These are phyloP conservation scores for Sparassis latifolia DNA, from an alignment of 1,284 basidiomycete genomes.

Conservation along the genomic window DNA sequence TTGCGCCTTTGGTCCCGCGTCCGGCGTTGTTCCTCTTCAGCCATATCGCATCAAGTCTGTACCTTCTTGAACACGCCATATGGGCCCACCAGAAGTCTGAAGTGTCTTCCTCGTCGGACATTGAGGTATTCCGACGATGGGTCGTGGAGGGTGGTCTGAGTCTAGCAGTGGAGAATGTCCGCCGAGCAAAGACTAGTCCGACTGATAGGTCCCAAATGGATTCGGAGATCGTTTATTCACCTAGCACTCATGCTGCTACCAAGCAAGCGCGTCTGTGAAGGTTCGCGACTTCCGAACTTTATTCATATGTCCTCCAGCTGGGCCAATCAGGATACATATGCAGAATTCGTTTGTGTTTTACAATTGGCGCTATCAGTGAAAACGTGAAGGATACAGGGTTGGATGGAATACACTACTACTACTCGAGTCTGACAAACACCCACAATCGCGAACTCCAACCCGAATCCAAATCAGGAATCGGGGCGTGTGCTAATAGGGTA, in stretches of 20 bases:
- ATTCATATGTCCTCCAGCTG: too few species aligned
- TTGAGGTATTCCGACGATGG: background rate
- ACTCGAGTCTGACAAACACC: too few species aligned
- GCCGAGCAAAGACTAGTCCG: background rate
- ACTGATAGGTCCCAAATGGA: background rate
- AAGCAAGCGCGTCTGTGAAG: too few species aligned
- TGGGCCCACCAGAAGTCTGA: background rate
- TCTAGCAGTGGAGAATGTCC: background rate
- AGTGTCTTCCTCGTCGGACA: background rate
- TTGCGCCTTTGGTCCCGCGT: background rate
- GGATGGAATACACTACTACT: too few species aligned
- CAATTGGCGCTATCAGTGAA: too few species aligned
- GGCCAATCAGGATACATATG: too few species aligned
- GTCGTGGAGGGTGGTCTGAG: background rate
- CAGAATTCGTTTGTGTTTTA: too few species aligned
- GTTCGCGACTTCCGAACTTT: too few species aligned
- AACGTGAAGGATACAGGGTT: too few species aligned
- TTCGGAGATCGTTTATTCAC: background rate
- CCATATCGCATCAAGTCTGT: background rate
- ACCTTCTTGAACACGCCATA: background rate
- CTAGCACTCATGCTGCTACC: background rate
- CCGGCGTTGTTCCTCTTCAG: background rate
- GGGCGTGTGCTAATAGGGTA: slow-evolving; percentile 35
- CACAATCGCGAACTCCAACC: too few species aligned
- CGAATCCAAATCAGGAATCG: too few species aligned